Evolutionary conservation across 139 green algal genomes (phyloP).

Genomic region (Monoraphidium neglectum): DNA sequence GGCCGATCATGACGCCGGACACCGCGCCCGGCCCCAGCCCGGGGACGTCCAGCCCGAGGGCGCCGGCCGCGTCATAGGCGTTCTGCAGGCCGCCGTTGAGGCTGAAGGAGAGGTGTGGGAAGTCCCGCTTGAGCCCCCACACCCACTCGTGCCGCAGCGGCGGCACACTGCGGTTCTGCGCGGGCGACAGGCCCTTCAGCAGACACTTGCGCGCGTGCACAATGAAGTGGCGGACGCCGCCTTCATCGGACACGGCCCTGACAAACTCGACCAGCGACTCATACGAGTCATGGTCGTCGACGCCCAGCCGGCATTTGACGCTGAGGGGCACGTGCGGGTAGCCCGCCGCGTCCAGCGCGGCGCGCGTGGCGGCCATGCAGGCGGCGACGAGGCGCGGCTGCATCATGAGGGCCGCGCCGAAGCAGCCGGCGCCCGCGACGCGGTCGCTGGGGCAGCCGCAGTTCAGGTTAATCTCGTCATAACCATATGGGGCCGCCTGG

Average conservation of each 20-base stretch:
- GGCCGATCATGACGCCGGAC: slow-evolving; percentile 89
- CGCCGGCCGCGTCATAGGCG: slow-evolving; percentile 38
- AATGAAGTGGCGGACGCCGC: slow-evolving; percentile 84
- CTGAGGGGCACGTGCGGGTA: slow-evolving; percentile 51
- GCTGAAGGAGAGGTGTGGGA: slow-evolving; percentile 86
- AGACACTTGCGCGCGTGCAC: slow-evolving; percentile 95
- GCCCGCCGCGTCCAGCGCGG: slow-evolving; percentile 14
- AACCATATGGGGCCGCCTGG: slow-evolving; percentile 60
- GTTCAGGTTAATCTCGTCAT: slow-evolving; percentile 97
- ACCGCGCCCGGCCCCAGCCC: slow-evolving; percentile 35
- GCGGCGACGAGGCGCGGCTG: slow-evolving; percentile 72
- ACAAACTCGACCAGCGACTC: slow-evolving; percentile 73
- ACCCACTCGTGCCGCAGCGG: slow-evolving; percentile 88
- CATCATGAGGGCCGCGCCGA: slow-evolving; percentile 90
- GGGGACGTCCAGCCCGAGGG: slow-evolving; percentile 4
- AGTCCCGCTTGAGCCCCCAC: slow-evolving; percentile 86
- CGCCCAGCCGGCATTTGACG: slow-evolving; percentile 90
- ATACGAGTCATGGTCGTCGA: slow-evolving; percentile 72
- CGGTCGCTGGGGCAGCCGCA: slow-evolving; percentile 91
- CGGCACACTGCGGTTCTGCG: slow-evolving; percentile 91
- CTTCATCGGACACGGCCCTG: slow-evolving; percentile 58
- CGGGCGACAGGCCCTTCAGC: slow-evolving; percentile 86
- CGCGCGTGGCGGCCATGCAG: slow-evolving; percentile 69
- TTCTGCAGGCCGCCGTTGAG: slow-evolving; percentile 54
- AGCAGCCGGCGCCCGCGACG: slow-evolving; percentile 91